These are phyloP conservation scores for sweet orange (Citrus sinensis) DNA, from an alignment of 345 rosid species.

Conservation along the genomic window DNA sequence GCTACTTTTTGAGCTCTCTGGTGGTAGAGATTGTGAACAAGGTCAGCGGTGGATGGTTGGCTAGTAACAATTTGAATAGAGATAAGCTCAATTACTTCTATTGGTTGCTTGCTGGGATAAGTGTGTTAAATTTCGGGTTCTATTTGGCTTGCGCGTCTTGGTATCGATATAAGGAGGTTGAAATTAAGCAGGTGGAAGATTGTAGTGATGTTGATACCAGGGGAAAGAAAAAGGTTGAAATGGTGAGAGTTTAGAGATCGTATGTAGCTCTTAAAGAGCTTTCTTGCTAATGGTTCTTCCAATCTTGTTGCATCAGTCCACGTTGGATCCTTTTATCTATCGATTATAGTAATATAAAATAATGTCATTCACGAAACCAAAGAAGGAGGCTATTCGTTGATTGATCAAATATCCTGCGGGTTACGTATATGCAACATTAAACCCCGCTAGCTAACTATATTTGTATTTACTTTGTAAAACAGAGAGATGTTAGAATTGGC, in stretches of 20 bases:
- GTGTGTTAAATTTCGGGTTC: conserved; percentile 41
- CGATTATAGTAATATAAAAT: not conserved
- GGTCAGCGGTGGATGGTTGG: conserved; percentile 47
- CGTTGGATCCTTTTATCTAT: not conserved
- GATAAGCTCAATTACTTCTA: conserved; percentile 37
- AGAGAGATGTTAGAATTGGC: too few relatives aligned
- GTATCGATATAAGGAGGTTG: conserved; percentile 52
- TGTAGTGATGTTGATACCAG: not conserved
- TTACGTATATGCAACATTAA: not conserved
- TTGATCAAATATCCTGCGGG: not conserved
- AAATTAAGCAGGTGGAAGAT: conserved; percentile 16
- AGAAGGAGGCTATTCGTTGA: not conserved
- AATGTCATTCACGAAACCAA: not conserved
- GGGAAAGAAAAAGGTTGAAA: conserved; percentile 11
- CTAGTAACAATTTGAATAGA: conserved; percentile 23
- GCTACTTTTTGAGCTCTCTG: conserved; percentile 51
- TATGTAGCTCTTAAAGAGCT: not conserved
- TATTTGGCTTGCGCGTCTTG: conserved; percentile 59
- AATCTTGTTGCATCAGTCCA: not conserved
- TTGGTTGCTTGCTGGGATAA: conserved; percentile 22
- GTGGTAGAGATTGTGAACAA: conserved; percentile 53
- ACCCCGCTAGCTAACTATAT: not conserved
- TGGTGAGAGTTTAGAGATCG: conserved; percentile 1
- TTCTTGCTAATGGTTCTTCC: not conserved
- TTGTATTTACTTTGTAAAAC: not conserved